Evolutionary conservation across 2,329 filamentous ascomycete species (phyloP), one percentile per base, ranked within the genome.

Genomic region (Stylonectria norvegica): DNA sequence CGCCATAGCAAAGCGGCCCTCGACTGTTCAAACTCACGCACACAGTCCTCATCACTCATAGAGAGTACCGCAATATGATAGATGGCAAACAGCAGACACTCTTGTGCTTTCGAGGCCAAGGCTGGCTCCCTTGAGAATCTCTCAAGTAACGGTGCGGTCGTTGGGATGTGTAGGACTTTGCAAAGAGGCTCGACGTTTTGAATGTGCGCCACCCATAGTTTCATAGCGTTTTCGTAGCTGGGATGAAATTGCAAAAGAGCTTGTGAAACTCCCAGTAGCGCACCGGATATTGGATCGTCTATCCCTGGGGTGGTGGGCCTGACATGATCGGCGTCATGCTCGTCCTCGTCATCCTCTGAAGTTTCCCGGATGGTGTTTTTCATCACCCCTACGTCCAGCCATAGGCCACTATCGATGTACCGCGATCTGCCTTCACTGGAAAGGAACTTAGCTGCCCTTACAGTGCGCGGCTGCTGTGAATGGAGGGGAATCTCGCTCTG

Each of bases 81-180:
- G 5, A 72, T 58, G 38, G 68, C 60, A 50, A 78, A 77, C 50
- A 66, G 30, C 19, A 66, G 43, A 39, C 66, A 66, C 48, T 69
- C 61, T 2, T 65, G 50, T 9, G 31, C 42, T 48, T 56, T 58
- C 7, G 58, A 55, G 2, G 52, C 48, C 8, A 22, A 40, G 20
- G 15, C 38, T 1, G 57, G 58, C 8, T 49, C 19, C 4, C 30
- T 39, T 1, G 52, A 50, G 5, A 45, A 39, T 2, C n/a, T 19
- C 7, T 47, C 46, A 12, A 59, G 33, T 40, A 56, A 48, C 6
- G 40, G 20, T 4, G 42, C 50, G 15, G 40, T 50, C 20, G 42
- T 55, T 22, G 38, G 66, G 45, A 45, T 60, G 31, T 48, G 53
- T n/a, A 58, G 34, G 5, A 57, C 49, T 32, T 45, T 59, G 50